These are phyloP conservation scores for Papiliotrema nemorosa DNA, from an alignment of 1,284 basidiomycete species.

Conservation along the genomic window DNA sequence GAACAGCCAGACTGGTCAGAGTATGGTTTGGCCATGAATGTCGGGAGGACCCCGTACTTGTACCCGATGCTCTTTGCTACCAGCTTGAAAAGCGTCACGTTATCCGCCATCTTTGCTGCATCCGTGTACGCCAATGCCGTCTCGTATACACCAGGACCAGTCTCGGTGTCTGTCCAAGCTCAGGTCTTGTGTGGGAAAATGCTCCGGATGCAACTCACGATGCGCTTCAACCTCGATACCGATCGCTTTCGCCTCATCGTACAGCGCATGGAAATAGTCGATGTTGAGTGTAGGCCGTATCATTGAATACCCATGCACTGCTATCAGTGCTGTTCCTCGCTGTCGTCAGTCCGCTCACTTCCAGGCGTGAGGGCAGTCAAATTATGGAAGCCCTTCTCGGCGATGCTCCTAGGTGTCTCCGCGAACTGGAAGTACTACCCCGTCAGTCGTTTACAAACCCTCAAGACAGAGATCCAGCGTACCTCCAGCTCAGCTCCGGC, in stretches of 20 bases:
- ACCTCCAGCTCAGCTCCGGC: slow-evolving; percentile 91
- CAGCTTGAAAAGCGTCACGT: slow-evolving; percentile 89
- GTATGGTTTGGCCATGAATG: slow-evolving; percentile 99
- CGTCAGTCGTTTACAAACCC: background rate
- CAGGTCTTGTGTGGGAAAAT: slow-evolving; percentile 3
- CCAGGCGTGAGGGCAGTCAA: slow-evolving; percentile 81
- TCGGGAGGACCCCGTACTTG: slow-evolving; percentile 80
- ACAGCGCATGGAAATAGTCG: slow-evolving; percentile 84
- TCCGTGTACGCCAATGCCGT: slow-evolving; percentile 88
- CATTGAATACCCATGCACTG: slow-evolving; percentile 92
- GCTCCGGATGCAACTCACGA: slow-evolving; percentile 57
- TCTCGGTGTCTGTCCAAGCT: slow-evolving; percentile 84
- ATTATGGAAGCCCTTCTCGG: slow-evolving; percentile 71
- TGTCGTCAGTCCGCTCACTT: slow-evolving; percentile 57
- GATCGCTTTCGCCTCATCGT: slow-evolving; percentile 71
- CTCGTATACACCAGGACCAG: slow-evolving; percentile 85
- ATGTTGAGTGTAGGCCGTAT: slow-evolving; percentile 81
- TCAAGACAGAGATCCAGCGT: slow-evolving; percentile 18
- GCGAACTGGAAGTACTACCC: slow-evolving; percentile 89
- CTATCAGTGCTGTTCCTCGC: background rate
- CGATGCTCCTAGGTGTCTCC: slow-evolving; percentile 72
- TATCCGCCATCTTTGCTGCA: slow-evolving; percentile 84
- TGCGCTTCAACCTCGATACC: slow-evolving; percentile 82
- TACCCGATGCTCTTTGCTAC: slow-evolving; percentile 88
- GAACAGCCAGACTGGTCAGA: slow-evolving; percentile 84